A percentile compares a stretch with the other conserved stretches of the same genome.
Evolutionary conservation across 2,329 filamentous ascomycete genomes (phyloP).

Genomic region (Aphanocladium album): DNA sequence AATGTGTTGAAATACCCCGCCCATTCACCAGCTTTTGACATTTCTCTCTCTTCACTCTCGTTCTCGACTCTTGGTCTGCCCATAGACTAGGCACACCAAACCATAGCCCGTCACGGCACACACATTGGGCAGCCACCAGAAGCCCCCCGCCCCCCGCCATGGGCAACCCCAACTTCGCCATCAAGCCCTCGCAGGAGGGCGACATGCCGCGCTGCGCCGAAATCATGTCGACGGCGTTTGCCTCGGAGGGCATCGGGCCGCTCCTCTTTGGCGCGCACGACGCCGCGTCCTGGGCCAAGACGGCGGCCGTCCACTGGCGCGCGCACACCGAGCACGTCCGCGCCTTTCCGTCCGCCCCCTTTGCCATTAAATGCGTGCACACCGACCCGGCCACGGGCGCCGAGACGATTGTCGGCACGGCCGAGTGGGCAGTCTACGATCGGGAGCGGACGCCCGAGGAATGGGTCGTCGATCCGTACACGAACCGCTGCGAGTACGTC

Average conservation of each 20-base stretch:
- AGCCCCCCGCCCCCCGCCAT: no score
- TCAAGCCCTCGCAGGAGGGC: neutral
- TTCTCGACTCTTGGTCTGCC: neutral
- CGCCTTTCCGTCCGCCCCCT: conserved; percentile 5
- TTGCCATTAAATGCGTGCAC: conserved; percentile 13
- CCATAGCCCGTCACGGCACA: no score
- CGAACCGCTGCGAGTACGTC: conserved; percentile 1
- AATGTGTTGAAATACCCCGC: no score
- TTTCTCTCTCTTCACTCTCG: no score
- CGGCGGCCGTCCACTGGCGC: neutral
- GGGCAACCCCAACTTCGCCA: conserved; percentile 5
- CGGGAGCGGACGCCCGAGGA: conserved; percentile 6
- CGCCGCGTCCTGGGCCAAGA: neutral
- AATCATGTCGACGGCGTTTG: conserved; percentile 8
- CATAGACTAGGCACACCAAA: neutral
- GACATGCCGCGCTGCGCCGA: conserved; percentile 11
- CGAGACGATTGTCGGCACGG: conserved; percentile 3
- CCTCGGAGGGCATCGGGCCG: neutral
- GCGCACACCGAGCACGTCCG: conserved; percentile 1
- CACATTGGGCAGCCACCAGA: neutral
- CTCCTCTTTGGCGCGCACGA: neutral
- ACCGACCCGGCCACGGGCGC: neutral
- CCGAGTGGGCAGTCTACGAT: conserved; percentile 12
- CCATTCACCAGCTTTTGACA: no score
- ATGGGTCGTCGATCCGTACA: conserved; percentile 1